Conservation (phyloP, 768 basidiomycete genomes). For the Cystofilobasidium bisporidii region DNA sequence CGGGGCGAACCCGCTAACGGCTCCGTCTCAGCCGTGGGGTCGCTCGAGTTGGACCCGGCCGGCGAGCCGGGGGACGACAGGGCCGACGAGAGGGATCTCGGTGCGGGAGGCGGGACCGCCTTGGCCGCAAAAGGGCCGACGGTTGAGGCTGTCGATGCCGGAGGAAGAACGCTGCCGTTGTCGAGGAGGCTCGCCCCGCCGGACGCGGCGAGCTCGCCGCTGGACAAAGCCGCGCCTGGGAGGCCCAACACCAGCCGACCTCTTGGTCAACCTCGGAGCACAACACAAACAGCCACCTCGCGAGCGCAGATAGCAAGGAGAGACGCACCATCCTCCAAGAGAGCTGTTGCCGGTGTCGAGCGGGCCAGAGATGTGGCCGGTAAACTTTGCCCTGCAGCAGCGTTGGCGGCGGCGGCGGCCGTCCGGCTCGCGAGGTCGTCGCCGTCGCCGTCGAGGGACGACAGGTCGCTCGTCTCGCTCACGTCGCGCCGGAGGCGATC, state of each 20-base stretch:
- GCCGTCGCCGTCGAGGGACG: not conserved
- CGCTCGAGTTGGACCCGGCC: slow-evolving; percentile 5
- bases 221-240: no score
- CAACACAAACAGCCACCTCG: no score
- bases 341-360: no score
- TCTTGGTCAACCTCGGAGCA: no score
- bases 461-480: not conserved
- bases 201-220: no score
- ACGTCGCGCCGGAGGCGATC: not conserved
- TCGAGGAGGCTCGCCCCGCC: no score
- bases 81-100: slow-evolving; percentile 2
- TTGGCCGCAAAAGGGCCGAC: not conserved
- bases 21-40: slow-evolving; percentile 5
- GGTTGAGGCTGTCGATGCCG: not conserved
- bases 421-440: not conserved
- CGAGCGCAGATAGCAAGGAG: no score
- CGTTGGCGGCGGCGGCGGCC: not conserved
- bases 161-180: no score
- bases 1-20: not conserved
- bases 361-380: no score
- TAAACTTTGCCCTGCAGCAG: no score
- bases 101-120: not conserved
- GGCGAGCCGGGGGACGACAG: slow-evolving; percentile 3
- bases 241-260: no score
- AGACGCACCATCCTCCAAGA: no score